A percentile compares a stretch with the other conserved stretches of the same genome.
Evolutionary conservation across 2,329 filamentous ascomycete genomes (phyloP).

Genomic region (Colletotrichum paranaense): DNA sequence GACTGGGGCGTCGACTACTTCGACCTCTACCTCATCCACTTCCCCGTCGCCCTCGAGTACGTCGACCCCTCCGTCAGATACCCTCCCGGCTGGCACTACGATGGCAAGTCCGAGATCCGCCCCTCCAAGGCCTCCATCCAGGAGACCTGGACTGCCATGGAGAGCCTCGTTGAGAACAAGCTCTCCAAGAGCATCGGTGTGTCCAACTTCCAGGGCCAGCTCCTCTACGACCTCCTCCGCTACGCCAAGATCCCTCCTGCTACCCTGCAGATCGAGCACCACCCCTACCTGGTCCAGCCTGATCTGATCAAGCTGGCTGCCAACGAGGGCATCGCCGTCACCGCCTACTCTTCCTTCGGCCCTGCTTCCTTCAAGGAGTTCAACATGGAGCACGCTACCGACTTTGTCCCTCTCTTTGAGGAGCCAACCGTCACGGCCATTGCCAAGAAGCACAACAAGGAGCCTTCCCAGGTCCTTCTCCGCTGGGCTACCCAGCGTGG

Average conservation of each 20-base stretch:
- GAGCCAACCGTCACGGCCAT: conserved; percentile 73
- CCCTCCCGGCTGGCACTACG: conserved; percentile 82
- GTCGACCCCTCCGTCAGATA: conserved; percentile 83
- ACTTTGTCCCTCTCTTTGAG: conserved; percentile 77
- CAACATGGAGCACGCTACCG: conserved; percentile 74
- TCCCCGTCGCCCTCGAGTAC: conserved; percentile 87
- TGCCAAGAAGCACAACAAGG: conserved; percentile 77
- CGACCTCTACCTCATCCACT: conserved; percentile 90
- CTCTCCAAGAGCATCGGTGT: conserved; percentile 82
- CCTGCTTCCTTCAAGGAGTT: conserved; percentile 84
- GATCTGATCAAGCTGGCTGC: conserved; percentile 77
- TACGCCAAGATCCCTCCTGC: conserved; percentile 81
- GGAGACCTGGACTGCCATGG: conserved; percentile 87
- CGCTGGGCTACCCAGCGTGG: conserved; percentile 89
- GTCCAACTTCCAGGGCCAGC: conserved; percentile 83
- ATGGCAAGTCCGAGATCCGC: conserved; percentile 70
- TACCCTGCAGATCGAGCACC: conserved; percentile 89
- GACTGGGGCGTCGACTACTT: conserved; percentile 92
- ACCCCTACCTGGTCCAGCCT: conserved; percentile 85
- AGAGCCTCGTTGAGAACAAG: conserved; percentile 75
- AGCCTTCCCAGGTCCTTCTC: conserved; percentile 83
- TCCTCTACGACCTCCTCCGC: conserved; percentile 82
- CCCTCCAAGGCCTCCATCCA: conserved; percentile 78
- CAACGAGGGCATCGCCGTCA: conserved; percentile 77
- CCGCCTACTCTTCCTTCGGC: conserved; percentile 87